Percentiles rank a stretch among this genome's conserved stretches.
Conservation (phyloP, 345 rosid genomes). For the Gossypium ekmanianum region DNA sequence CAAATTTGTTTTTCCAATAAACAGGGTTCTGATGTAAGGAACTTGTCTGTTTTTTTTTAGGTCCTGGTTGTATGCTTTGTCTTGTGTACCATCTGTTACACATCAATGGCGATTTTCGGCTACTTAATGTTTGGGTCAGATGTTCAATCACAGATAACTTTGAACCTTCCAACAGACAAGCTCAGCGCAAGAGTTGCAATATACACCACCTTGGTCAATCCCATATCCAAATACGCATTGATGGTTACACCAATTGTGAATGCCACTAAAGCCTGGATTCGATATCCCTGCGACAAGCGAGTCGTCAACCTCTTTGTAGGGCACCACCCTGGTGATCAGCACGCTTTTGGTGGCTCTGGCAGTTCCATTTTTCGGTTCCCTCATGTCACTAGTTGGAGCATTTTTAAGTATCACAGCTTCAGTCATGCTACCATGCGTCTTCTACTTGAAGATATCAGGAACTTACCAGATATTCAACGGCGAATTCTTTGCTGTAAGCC, state of each 20-base stretch:
- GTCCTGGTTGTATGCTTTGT: conserved; percentile 53
- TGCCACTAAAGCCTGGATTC: conserved; percentile 31
- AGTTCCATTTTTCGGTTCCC: conserved; percentile 49
- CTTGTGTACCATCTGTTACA: conserved; percentile 45
- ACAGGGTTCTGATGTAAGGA: not conserved
- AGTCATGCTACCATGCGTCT: conserved; percentile 45
- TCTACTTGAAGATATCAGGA: conserved; percentile 55
- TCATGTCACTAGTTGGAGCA: conserved; percentile 66
- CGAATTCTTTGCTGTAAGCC: conserved; percentile 29
- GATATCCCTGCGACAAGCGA: conserved; percentile 27
- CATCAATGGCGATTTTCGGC: conserved; percentile 56
- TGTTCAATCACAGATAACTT: conserved; percentile 48
- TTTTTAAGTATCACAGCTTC: conserved; percentile 46
- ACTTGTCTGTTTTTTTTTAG: conserved; percentile 17
- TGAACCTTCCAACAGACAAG: conserved; percentile 43
- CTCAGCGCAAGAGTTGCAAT: conserved; percentile 57
- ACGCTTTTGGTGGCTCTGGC: conserved; percentile 45
- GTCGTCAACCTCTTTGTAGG: conserved; percentile 22
- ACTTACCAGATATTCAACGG: conserved; percentile 27
- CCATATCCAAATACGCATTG: conserved; percentile 56
- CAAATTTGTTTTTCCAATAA: not conserved
- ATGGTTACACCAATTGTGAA: conserved; percentile 54
- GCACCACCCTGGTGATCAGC: conserved; percentile 43
- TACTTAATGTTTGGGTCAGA: conserved; percentile 55
- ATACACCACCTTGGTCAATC: conserved; percentile 54